A percentile compares a stretch with the other conserved stretches of the same genome.
phyloP scores from a whole-genome alignment of 176 grass and related monocot species.

The Aegilops umbellulata region DNA sequence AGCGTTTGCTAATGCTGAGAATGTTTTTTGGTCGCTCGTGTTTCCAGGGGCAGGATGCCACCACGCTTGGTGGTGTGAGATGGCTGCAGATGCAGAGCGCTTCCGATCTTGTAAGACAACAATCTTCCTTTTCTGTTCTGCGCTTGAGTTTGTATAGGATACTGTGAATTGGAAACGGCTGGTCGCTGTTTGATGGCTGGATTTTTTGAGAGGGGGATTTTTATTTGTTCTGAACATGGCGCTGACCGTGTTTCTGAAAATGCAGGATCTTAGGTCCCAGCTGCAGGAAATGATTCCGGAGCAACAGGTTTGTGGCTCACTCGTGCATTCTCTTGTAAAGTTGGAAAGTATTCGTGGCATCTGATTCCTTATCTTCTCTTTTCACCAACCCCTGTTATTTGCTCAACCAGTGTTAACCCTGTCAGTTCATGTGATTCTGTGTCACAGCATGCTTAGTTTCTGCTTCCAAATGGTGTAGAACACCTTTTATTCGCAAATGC shows the following conservation, averaged over 20 bases:
- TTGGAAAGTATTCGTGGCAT: not conserved
- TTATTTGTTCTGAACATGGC: not conserved
- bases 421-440: not conserved
- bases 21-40: not conserved
- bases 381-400: not conserved
- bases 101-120: conserved; percentile 65
- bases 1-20: not conserved
- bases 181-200: not conserved
- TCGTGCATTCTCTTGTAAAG: not conserved
- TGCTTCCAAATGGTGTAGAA: not conserved
- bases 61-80: conserved; percentile 74
- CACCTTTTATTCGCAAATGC: not conserved
- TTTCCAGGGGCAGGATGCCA: conserved; percentile 70
- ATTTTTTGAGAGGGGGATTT: not conserved
- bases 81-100: conserved; percentile 93
- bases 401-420: not conserved
- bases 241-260: conserved; percentile 28
- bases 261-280: conserved; percentile 93
- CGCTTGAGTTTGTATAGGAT: not conserved
- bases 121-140: not conserved
- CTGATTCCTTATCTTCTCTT: conserved; percentile 20
- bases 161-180: not conserved
- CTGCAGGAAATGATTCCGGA: conserved; percentile 97
- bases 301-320: conserved; percentile 70
- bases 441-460: conserved; percentile 6